Percentiles rank a stretch among this genome's conserved stretches.
phyloP scores from a whole-genome alignment of 352 stramenopile genomes.

The Pythium aristosporum region DNA sequence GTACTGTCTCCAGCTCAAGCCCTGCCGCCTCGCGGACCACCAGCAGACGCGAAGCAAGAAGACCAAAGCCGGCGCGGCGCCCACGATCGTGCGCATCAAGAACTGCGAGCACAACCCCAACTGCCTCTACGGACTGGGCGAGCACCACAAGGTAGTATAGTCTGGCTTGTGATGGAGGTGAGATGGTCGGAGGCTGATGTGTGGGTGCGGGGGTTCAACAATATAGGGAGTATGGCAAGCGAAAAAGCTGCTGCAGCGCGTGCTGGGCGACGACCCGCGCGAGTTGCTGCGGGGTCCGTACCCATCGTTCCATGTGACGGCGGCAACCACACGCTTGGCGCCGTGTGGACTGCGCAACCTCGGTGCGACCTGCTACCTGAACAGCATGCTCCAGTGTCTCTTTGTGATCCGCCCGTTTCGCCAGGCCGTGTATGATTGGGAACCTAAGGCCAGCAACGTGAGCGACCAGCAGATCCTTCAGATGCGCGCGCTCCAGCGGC shows the following conservation, averaged over 20 bases:
- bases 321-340: slow-evolving; percentile 6
- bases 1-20: slow-evolving; percentile 43
- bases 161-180: too few relatives aligned
- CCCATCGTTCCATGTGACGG: slow-evolving; percentile 6
- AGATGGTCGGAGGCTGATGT: too few relatives aligned
- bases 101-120: slow-evolving; percentile 88
- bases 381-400: slow-evolving; percentile 86
- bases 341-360: slow-evolving; percentile 83
- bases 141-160: slow-evolving; percentile 51
- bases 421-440: slow-evolving; percentile 76
- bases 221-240: slow-evolving; percentile 72
- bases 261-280: slow-evolving; percentile 72
- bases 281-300: slow-evolving; percentile 40
- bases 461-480: slow-evolving; percentile 55
- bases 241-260: slow-evolving; percentile 43
- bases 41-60: slow-evolving; percentile 62
- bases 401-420: slow-evolving; percentile 77
- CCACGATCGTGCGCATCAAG: slow-evolving; percentile 24
- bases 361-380: slow-evolving; percentile 87
- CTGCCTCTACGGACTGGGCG: slow-evolving; percentile 82
- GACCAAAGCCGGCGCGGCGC: slow-evolving; percentile 24
- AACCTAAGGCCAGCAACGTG: slow-evolving; percentile 50
- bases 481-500: slow-evolving; percentile 78
- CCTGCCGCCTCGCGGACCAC: slow-evolving; percentile 62
- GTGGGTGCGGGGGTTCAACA: not conserved